Percentiles rank a stretch among this genome's conserved stretches.
phyloP scores from a whole-genome alignment of 176 grass and related monocot species.

The Microstegium vimineum region DNA sequence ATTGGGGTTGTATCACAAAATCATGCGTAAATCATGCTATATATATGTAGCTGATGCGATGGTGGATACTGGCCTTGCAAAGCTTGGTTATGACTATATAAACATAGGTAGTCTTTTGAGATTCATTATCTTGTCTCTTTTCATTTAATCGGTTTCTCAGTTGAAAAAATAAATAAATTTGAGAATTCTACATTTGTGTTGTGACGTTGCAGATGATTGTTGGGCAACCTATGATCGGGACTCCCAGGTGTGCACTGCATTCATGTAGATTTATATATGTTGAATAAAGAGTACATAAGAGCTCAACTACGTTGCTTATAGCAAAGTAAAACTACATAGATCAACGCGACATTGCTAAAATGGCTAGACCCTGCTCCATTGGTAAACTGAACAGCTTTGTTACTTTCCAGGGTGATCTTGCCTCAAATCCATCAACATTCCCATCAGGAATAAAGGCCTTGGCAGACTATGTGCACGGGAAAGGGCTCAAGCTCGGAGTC shows the following conservation, averaged over 20 bases:
- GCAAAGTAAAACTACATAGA: neutral
- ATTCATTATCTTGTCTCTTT: neutral
- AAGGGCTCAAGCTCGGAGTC: constrained; percentile 49
- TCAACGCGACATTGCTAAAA: neutral
- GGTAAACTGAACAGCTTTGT: neutral
- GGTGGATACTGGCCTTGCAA: constrained; percentile 43
- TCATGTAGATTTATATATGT: neutral
- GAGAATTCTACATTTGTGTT: neutral
- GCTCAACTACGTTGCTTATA: too few species aligned
- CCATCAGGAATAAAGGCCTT: constrained; percentile 43
- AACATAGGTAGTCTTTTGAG: constrained; percentile 31
- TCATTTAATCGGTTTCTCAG: neutral
- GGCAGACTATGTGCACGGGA: constrained; percentile 47
- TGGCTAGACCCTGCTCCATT: neutral
- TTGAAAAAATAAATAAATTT: too few species aligned
- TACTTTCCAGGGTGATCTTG: constrained; percentile 37
- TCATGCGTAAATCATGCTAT: neutral
- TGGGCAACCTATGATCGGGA: constrained; percentile 39
- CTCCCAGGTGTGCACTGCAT: constrained; percentile 26
- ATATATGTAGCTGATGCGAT: constrained; percentile 41
- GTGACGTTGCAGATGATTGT: constrained; percentile 41
- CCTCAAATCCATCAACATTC: constrained; percentile 37
- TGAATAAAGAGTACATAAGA: neutral
- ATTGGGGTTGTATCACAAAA: neutral
- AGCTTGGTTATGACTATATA: constrained; percentile 41